phyloP scores from a whole-genome alignment of 2,329 filamentous ascomycete species.

The Conoideocrella luteorostrata region DNA sequence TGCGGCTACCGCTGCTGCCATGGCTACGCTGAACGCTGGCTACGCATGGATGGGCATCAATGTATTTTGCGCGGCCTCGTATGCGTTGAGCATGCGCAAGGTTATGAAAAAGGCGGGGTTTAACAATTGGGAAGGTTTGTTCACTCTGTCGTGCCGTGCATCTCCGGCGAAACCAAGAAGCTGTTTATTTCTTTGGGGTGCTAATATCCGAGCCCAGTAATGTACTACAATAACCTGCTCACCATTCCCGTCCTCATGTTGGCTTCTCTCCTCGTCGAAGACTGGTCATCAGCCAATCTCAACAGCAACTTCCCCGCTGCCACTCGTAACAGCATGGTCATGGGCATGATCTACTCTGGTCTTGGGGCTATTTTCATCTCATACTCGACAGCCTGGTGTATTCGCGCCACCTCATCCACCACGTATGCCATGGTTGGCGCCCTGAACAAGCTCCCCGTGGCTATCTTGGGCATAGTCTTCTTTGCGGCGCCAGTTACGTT shows the following conservation, averaged over 20 bases:
- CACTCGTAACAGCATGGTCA: conserved; percentile 69
- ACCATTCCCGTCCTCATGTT: conserved; percentile 87
- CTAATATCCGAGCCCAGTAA: conserved; percentile 55
- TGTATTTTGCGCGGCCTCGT: conserved; percentile 88
- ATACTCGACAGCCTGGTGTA: conserved; percentile 98
- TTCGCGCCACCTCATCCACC: conserved; percentile 92
- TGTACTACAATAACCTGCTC: conserved; percentile 99
- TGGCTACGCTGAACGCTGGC: conserved; percentile 87
- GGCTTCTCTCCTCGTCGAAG: conserved; percentile 75
- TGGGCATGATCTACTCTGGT: conserved; percentile 91
- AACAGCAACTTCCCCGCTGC: conserved; percentile 78
- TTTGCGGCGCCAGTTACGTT: conserved; percentile 92
- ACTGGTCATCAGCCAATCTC: conserved; percentile 86
- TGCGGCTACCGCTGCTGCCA: conserved; percentile 55
- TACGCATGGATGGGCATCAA: conserved; percentile 99
- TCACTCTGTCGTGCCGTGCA: background rate
- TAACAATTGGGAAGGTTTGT: conserved; percentile 95
- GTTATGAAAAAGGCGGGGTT: conserved; percentile 99
- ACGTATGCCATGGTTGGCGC: conserved; percentile 99
- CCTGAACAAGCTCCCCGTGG: conserved; percentile 95
- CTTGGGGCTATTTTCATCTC: conserved; percentile 94
- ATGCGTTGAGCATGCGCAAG: conserved; percentile 90
- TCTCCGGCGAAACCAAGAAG: too few species aligned
- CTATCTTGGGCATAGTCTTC: conserved; percentile 86
- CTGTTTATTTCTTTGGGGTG: too few species aligned